Evolutionary conservation across 768 basidiomycete species (phyloP).

Genomic region (Gautieria morchelliformis): DNA sequence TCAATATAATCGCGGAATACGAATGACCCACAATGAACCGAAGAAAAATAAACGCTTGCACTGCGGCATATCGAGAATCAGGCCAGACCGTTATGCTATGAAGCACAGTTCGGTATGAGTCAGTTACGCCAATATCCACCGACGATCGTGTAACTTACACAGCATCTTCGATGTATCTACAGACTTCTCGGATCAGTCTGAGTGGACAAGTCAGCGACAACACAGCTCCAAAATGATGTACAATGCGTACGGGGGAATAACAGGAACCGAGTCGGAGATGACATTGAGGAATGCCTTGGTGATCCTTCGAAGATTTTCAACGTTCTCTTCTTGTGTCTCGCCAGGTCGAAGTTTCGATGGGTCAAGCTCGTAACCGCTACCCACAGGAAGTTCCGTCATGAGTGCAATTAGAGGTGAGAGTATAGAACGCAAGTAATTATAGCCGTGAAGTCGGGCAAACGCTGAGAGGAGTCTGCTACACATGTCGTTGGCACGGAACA

Average conservation of each 20-base stretch:
- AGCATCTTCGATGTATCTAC: constrained; percentile 64
- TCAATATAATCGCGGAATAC: neutral
- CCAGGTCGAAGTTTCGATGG: constrained; percentile 39
- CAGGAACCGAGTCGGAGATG: constrained; percentile 58
- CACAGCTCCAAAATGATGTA: neutral
- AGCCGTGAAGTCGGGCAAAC: constrained; percentile 85
- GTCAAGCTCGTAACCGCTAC: constrained; percentile 72
- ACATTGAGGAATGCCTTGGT: constrained; percentile 69
- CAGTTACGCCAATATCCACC: neutral
- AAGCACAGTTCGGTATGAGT: constrained; percentile 6
- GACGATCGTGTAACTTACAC: constrained; percentile 45
- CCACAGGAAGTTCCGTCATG: constrained; percentile 63
- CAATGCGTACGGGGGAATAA: constrained; percentile 60
- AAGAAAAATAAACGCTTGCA: constrained; percentile 88
- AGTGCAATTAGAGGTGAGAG: constrained; percentile 68
- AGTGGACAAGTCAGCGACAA: neutral
- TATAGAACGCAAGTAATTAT: constrained; percentile 77
- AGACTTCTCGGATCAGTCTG: constrained; percentile 83
- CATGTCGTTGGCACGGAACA: constrained; percentile 84
- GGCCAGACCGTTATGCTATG: constrained; percentile 62
- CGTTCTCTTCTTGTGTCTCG: constrained; percentile 58
- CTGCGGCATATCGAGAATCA: constrained; percentile 68
- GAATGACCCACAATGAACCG: constrained; percentile 34
- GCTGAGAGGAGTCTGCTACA: constrained; percentile 80
- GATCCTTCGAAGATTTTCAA: constrained; percentile 60